phyloP scores from a whole-genome alignment of 345 rosid genomes.

The Pseudoturritis turrita region DNA sequence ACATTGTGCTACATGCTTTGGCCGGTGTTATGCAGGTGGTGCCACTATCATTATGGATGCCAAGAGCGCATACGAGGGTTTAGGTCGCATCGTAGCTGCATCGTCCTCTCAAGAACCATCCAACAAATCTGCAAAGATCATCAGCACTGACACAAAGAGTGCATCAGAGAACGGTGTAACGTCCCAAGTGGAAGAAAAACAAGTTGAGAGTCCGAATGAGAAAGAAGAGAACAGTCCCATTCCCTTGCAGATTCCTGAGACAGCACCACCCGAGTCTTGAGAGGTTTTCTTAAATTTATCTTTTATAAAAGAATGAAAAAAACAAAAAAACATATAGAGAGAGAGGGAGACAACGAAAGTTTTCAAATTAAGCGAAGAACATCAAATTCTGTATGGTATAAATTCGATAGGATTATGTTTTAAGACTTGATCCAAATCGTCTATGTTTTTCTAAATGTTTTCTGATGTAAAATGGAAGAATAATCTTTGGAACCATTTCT shows the following conservation, averaged over 20 bases:
- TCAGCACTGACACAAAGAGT: neutral
- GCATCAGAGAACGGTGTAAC: conserved; percentile 53
- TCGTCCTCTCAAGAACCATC: conserved; percentile 52
- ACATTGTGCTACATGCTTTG: conserved; percentile 83
- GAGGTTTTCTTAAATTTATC: neutral
- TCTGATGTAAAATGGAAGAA: neutral
- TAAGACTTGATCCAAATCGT: neutral
- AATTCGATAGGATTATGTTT: neutral
- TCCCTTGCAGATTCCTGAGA: conserved; percentile 13
- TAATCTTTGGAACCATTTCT: neutral
- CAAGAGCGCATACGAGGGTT: conserved; percentile 58
- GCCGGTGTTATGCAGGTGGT: conserved; percentile 91
- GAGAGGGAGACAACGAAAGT: neutral
- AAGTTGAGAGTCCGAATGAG: conserved; percentile 20
- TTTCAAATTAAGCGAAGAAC: neutral
- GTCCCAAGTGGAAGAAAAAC: conserved; percentile 32
- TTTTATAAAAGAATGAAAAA: neutral
- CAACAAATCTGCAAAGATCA: conserved; percentile 29
- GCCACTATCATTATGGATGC: conserved; percentile 67
- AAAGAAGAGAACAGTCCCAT: conserved; percentile 20
- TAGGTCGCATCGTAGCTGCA: conserved; percentile 48
- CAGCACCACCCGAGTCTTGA: conserved; percentile 18
- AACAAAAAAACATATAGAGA: neutral
- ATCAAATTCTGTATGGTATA: neutral
- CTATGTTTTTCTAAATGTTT: neutral